Conservation (phyloP, 1,284 basidiomycete genomes). For the Tilletia horrida region DNA sequence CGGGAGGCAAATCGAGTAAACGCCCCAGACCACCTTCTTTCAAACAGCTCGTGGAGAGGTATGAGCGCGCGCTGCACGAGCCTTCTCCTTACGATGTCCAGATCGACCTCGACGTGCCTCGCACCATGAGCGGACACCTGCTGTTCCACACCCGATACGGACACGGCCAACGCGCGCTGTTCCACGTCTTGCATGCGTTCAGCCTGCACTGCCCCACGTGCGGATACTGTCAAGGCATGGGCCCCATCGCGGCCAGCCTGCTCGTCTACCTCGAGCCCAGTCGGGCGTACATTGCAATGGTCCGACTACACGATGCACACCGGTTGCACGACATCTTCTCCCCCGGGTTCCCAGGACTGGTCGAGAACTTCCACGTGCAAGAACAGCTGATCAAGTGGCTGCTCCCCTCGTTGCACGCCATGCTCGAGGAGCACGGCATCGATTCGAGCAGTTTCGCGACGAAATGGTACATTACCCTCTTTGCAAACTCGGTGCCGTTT, state of each 20-base stretch:
- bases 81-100: slow-evolving; percentile 89
- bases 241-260: slow-evolving; percentile 89
- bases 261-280: slow-evolving; percentile 73
- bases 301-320: slow-evolving; percentile 67
- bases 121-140: slow-evolving; percentile 91
- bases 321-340: slow-evolving; percentile 82
- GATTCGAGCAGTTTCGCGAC: slow-evolving; percentile 91
- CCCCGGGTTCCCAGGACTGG: slow-evolving; percentile 90
- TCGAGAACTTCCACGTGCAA: slow-evolving; percentile 91
- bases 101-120: slow-evolving; percentile 95
- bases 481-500: slow-evolving; percentile 88
- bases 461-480: slow-evolving; percentile 97
- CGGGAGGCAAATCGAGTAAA: too few species aligned
- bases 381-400: slow-evolving; percentile 76
- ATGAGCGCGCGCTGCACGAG: slow-evolving; percentile 51
- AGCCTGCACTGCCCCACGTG: slow-evolving; percentile 75
- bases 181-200: slow-evolving; percentile 89
- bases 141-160: slow-evolving; percentile 95
- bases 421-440: slow-evolving; percentile 70
- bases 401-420: slow-evolving; percentile 81
- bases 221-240: slow-evolving; percentile 99
- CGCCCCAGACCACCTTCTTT: neutral
- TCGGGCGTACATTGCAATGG: slow-evolving; percentile 76
- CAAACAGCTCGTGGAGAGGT: slow-evolving; percentile 58
- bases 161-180: slow-evolving; percentile 63